These are phyloP conservation scores for Calonectria montana DNA, from an alignment of 2,329 filamentous ascomycete genomes.

Conservation along the genomic window DNA sequence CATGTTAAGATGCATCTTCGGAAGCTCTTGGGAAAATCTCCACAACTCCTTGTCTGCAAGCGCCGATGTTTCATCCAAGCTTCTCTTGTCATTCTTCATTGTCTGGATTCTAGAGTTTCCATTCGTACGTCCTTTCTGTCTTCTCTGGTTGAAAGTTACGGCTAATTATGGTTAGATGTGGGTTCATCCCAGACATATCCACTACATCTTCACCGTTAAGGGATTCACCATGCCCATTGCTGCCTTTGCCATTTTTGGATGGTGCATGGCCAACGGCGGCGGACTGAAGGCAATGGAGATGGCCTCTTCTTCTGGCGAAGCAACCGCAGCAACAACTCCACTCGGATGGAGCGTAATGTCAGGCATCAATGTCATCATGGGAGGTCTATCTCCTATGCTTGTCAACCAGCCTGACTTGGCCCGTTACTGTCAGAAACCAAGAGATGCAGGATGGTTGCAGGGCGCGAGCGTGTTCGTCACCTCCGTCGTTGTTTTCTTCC, in stretches of 20 bases:
- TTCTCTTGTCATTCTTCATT: not conserved
- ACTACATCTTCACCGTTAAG: conserved; percentile 50
- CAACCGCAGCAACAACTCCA: not conserved
- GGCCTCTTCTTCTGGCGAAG: conserved; percentile 37
- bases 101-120: not conserved
- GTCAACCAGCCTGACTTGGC: not conserved
- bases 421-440: not conserved
- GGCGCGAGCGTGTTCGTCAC: not conserved
- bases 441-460: not conserved
- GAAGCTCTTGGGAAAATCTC: conserved; percentile 45
- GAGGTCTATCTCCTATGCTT: not conserved
- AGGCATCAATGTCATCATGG: not conserved
- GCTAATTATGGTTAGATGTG: conserved; percentile 34
- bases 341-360: not conserved
- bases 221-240: conserved; percentile 49
- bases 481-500: not conserved
- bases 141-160: not conserved
- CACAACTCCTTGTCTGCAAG: conserved; percentile 46
- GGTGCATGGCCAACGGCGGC: conserved; percentile 45
- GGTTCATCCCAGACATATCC: conserved; percentile 50
- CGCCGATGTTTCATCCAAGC: conserved; percentile 41
- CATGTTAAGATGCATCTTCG: conserved; percentile 49
- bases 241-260: conserved; percentile 50
- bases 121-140: not conserved
- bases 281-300: conserved; percentile 42